Percentiles rank a stretch among this genome's conserved stretches.
Conservation (phyloP, 208 protist species). For the Crithidia acanthocephali region DNA sequence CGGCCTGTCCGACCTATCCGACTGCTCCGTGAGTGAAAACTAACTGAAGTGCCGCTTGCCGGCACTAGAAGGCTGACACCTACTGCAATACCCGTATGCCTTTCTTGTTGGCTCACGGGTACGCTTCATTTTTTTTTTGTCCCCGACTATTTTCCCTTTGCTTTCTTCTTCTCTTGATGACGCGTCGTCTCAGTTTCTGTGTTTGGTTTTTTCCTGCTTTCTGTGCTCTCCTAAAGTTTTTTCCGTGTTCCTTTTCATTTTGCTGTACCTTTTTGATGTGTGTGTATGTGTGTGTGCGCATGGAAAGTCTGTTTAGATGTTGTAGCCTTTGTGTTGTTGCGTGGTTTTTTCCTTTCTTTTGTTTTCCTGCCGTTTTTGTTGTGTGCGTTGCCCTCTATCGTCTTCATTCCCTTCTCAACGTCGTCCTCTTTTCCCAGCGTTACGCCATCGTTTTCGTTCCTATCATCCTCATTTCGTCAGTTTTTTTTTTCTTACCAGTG, state of each 20-base stretch:
- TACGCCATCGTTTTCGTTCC: neutral
- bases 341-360: neutral
- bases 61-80: too few relatives aligned
- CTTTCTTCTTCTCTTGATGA: neutral
- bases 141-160: neutral
- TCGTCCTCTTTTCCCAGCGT: neutral
- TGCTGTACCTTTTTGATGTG: neutral
- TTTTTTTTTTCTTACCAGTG: neutral
- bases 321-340: too few relatives aligned
- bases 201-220: slow-evolving; percentile 2
- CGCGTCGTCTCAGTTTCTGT: neutral
- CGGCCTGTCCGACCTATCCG: slow-evolving; percentile 12
- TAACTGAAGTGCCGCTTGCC: neutral
- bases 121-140: slow-evolving; percentile 5
- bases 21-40: slow-evolving; percentile 5
- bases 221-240: neutral
- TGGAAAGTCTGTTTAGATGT: too few relatives aligned
- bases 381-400: too few relatives aligned
- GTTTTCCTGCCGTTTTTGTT: neutral
- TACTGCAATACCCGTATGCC: too few relatives aligned
- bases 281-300: too few relatives aligned
- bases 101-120: neutral
- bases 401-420: neutral
- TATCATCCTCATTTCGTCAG: neutral
- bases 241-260: neutral